phyloP scores from a whole-genome alignment of 2,329 filamentous ascomycete genomes.

The Blumeria hordei region DNA sequence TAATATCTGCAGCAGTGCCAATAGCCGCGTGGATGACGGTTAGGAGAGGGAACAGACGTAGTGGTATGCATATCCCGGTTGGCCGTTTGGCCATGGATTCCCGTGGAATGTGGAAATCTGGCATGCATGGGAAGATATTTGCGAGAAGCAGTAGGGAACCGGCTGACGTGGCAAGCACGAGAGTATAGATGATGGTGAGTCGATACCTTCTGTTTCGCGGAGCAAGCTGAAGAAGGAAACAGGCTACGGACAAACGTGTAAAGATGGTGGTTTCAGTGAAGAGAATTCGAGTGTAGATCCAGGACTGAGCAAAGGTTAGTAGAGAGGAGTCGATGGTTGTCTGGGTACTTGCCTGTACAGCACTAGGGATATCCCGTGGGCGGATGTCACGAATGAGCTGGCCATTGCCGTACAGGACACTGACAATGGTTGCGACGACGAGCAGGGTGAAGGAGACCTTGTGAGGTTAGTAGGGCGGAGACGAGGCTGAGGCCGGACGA shows the following conservation, averaged over 20 bases:
- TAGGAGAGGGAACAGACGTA: conserved; percentile 2
- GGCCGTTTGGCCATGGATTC: background rate
- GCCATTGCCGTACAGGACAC: background rate
- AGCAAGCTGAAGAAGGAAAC: conserved; percentile 4
- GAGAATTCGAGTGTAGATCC: conserved; percentile 3
- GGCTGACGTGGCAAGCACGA: background rate
- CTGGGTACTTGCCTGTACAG: background rate
- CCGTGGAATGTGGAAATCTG: conserved; percentile 3
- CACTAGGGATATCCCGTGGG: conserved; percentile 3
- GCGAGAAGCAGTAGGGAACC: conserved; percentile 2
- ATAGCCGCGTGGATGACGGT: background rate
- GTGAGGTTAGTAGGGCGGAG: background rate
- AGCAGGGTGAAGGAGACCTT: background rate
- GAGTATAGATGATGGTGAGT: background rate
- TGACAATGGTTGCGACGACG: background rate
- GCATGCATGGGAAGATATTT: conserved; percentile 5
- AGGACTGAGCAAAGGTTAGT: conserved; percentile 2
- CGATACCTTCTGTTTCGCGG: background rate
- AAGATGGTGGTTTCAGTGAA: conserved; percentile 5
- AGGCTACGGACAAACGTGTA: conserved; percentile 8
- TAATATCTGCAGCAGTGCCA: conserved; percentile 3
- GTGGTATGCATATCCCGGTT: background rate
- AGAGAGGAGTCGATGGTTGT: background rate
- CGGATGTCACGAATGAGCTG: conserved; percentile 1
- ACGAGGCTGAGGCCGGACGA: background rate